Conservation (phyloP, 2,329 filamentous ascomycete species). For the Beauveria asiatica region DNA sequence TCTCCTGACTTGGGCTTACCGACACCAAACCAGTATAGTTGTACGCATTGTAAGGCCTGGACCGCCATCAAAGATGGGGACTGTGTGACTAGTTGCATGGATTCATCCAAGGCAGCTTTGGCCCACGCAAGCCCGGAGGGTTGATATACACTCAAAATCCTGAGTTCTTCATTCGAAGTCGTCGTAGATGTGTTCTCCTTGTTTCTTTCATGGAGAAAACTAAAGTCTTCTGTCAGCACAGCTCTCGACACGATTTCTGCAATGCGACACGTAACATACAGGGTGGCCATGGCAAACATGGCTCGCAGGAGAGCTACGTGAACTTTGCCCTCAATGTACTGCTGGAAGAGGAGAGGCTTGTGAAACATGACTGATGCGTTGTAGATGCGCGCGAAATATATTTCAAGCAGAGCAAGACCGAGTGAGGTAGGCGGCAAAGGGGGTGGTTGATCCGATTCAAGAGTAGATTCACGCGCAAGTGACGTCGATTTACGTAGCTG, state of each 20-base stretch:
- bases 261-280: neutral
- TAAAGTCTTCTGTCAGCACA: neutral
- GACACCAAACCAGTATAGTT: conserved; percentile 1
- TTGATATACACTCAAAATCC: neutral
- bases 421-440: conserved; percentile 2
- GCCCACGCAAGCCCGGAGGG: neutral
- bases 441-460: neutral
- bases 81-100: neutral
- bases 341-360: conserved; percentile 1
- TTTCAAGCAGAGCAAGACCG: neutral
- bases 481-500: neutral
- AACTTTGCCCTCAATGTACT: neutral
- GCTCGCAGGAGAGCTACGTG: conserved; percentile 1
- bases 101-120: neutral
- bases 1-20: neutral
- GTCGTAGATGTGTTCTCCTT: neutral
- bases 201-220: neutral
- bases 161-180: neutral
- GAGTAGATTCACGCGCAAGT: neutral
- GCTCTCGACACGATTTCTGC: too few species aligned
- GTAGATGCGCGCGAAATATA: conserved; percentile 1
- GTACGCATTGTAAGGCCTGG: neutral
- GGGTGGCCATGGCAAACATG: conserved; percentile 3
- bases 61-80: neutral
- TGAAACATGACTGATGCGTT: neutral